Conservation (phyloP, 495 filamentous ascomycete genomes). For the Xylaria castorea region DNA sequence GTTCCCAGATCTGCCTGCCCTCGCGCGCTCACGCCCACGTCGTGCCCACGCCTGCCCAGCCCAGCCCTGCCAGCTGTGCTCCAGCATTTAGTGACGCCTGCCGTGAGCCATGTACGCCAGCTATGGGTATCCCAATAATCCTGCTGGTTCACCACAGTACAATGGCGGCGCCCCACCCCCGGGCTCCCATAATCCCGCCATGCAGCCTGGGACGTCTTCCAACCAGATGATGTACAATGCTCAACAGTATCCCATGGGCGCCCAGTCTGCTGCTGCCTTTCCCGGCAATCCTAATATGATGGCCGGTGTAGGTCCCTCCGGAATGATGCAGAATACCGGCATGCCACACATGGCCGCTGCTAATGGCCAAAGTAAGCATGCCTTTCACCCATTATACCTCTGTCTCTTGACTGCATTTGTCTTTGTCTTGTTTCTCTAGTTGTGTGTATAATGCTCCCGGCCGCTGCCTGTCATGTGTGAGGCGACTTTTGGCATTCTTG, state of each 20-base stretch:
- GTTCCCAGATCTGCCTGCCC: slow-evolving; percentile 41
- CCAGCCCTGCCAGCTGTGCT: slow-evolving; percentile 47
- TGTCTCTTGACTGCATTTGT: slow-evolving; percentile 28
- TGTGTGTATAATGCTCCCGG: slow-evolving; percentile 27
- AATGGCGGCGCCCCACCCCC: slow-evolving; percentile 55
- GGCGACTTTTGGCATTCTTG: slow-evolving; percentile 25
- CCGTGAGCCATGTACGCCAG: slow-evolving; percentile 57
- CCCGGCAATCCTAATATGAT: slow-evolving; percentile 55
- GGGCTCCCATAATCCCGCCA: slow-evolving; percentile 50
- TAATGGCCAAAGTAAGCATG: slow-evolving; percentile 58
- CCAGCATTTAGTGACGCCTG: slow-evolving; percentile 40
- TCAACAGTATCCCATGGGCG: slow-evolving; percentile 55
- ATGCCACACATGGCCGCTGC: slow-evolving; percentile 58
- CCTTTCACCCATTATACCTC: slow-evolving; percentile 35
- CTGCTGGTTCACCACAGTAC: slow-evolving; percentile 49
- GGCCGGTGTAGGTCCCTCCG: slow-evolving; percentile 55
- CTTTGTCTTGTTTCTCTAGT: slow-evolving; percentile 32
- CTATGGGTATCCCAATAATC: slow-evolving; percentile 58
- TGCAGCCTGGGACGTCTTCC: slow-evolving; percentile 54
- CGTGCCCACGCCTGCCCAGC: slow-evolving; percentile 38
- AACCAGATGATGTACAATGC: slow-evolving; percentile 51
- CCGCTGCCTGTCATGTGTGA: slow-evolving; percentile 2
- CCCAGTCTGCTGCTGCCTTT: slow-evolving; percentile 48
- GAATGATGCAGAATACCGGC: slow-evolving; percentile 61
- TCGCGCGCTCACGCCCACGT: slow-evolving; percentile 35